Base-by-base conservation (phyloP, 805 yeast genomes). In the Limtongozyma cylindracea region DNA sequence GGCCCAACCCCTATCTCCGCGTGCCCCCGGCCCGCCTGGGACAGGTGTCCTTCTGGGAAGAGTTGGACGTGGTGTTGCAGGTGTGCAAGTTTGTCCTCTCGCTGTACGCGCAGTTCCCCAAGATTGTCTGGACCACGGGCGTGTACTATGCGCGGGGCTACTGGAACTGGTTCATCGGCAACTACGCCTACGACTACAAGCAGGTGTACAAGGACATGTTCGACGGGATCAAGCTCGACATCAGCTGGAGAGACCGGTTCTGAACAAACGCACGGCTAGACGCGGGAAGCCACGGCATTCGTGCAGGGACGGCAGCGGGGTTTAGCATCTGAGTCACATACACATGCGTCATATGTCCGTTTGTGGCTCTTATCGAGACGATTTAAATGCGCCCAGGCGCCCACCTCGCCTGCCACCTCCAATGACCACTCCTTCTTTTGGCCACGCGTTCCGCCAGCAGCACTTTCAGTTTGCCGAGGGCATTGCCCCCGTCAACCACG, bases 111-210 rank as follows among this genome's bases (percentile, higher is more conserved):
- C 55, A 66, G 18, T 56, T 84, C 29, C 95, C 95, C 8, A 49
- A 50, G 24, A 58, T 65, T 24, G 19, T 73, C 1, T 62, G 57
- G 45, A 54, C 59, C 17, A 30, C 62, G 24, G 30, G 45, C 7
- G 30, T 78, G 21, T 46, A 53, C 24, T 50, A 64, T 27, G 20
- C 60, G 17, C 57, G 56, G 26, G 47, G 52, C 18, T 53, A 60
- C 39, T 84, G 94, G 94, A 67, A 71, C 35, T 39, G 39, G 17
- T 73, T 77, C 37, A 54, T 77, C 25, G 92, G 91, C n/a, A 56
- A 54, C 19, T 24, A 32, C 5, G 23, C 29, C 12, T 32, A 32
- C 18, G 34, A n/a, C n/a, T n/a, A n/a, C n/a, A n/a, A n/a, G n/a
- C n/a, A n/a, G n/a, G n/a, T n/a, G n/a, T n/a, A n/a, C n/a, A n/a